Base-by-base conservation (phyloP, 768 basidiomycete species). In the Rhizopogon rudus region DNA sequence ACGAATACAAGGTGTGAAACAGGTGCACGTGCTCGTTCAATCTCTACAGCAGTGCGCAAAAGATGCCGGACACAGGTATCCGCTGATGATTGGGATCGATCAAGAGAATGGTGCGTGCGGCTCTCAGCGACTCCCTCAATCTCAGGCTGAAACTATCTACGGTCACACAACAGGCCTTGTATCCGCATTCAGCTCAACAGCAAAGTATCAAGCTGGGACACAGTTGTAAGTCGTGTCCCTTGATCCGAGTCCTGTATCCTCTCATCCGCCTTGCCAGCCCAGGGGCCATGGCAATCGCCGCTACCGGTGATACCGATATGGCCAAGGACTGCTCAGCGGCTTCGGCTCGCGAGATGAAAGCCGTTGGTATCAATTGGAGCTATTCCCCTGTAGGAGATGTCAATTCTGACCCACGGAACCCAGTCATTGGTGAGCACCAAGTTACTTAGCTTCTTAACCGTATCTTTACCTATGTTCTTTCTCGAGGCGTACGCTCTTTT, bases 321-420 rank as follows among this genome's bases (percentile, higher is more conserved):
- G 70, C 81, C 3, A 75, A 79, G 31, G 66, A 75, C 17, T 67
- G 78, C 13, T 73, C 84, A 6, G 64, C 75, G 20, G 83, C 80
- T 0, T 78, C 78, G 3, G 86, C 76, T 3, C 67, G 61, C 16
- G 87, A 89, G 65, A 70, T 88, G 53, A 78, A 75, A 53, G 67
- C 79, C 40, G 81, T 75, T 1, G 87, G 87, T 0, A 81, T 89
- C 55, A 86, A 86, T 61, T 89, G 87, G 87, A 80, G 73, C 7
- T 88, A 80, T 58, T 82, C 83, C 61, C 87, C 87, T 0, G 84
- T 88, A 6, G 85, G 80, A 9, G 86, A 89, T 61, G 79, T 89
- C 45, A 89, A 88, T 62, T 82, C 79, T n/a, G 82, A 89, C 63
- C 73, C 77, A 13, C 70, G 75, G 42, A 88, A 89, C 63, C 86